Conservation (phyloP, 176 grass and related monocot species). For the Musa schizocarpa region DNA sequence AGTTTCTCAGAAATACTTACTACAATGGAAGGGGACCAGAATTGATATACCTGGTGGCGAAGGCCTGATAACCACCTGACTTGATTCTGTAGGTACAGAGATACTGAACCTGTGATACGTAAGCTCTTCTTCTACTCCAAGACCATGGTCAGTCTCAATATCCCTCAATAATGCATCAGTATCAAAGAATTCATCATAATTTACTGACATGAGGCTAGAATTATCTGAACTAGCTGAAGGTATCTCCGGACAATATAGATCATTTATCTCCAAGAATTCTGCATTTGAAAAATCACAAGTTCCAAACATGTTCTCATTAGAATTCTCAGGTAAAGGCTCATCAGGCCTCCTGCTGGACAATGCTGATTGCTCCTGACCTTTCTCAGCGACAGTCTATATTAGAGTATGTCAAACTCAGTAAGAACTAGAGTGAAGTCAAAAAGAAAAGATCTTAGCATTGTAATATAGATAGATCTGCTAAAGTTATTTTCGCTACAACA, state of each 20-base stretch:
- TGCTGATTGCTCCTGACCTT: conserved; percentile 7
- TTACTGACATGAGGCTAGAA: conserved; percentile 34
- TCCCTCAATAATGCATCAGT: conserved; percentile 33
- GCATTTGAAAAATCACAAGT: conserved; percentile 16
- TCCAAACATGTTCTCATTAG: conserved; percentile 17
- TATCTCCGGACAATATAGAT: conserved; percentile 33
- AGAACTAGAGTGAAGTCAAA: background rate
- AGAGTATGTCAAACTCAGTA: background rate
- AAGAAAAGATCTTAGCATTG: background rate
- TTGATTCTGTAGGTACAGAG: conserved; percentile 18
- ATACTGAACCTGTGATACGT: conserved; percentile 18
- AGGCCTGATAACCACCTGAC: conserved; percentile 29
- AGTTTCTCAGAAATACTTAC: background rate
- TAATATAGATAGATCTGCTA: background rate
- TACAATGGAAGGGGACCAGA: conserved; percentile 1
- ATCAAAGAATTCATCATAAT: conserved; percentile 46
- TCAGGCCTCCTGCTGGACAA: background rate
- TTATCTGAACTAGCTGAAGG: conserved; percentile 51
- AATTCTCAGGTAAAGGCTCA: conserved; percentile 10
- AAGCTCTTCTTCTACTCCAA: conserved; percentile 15
- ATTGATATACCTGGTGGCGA: conserved; percentile 34
- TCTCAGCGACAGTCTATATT: conserved; percentile 18
- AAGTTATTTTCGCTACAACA: too few relatives aligned
- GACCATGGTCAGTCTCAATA: conserved; percentile 20
- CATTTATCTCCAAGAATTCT: conserved; percentile 50